Base-by-base conservation (phyloP, 2,329 filamentous ascomycete species). In the Scopulariopsis brevicaulis region DNA sequence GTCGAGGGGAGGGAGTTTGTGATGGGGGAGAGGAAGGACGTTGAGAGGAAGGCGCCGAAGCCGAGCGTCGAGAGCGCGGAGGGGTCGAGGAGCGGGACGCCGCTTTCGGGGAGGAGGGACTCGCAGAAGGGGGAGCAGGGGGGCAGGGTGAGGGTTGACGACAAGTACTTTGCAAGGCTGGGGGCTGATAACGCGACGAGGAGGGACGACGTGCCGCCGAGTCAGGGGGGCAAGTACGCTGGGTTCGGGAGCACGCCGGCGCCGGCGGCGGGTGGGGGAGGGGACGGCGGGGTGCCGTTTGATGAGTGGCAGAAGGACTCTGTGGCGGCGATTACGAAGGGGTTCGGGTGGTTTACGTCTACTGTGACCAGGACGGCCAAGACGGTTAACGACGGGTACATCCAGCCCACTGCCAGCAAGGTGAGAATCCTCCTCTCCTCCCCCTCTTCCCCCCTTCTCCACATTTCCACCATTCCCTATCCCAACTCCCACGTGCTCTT, bases 271-370 rank as follows among this genome's bases (percentile, higher is more conserved):
- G 70, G 71, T 37, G 70, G 70, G 50, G 68, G 70, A 55, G 70
- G 67, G 58, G 73, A 74, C 14, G 71, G 70, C 12, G 24, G 24
- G 43, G 37, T 88, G 0, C 84, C 84, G 14, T 75, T 94, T n/a
- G 87, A 94, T 58, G 93, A 97, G 58, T 83, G 97, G 67, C 90
- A 96, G 71, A 89, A 86, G 68, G 94, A 99, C 69, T 92, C 94
- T 0, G 78, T 97, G 62, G 92, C 83, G 1, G 91, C 93, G 18
- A 72, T 99, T 64, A 90, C 85, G 32, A 96, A 96, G 73, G 89
- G 93, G 0, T 95, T 97, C 66, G 93, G 93, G 10, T 97, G 94
- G 91, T 90, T 97, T 67, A 83, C 90, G 20, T 87, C 84, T 37
- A 91, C 90, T 14, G 90, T 97, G 50, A 85, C 85, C 28, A 96